Base-by-base conservation (phyloP, 495 filamentous ascomycete genomes). In the Astrocystis sublimbata region DNA sequence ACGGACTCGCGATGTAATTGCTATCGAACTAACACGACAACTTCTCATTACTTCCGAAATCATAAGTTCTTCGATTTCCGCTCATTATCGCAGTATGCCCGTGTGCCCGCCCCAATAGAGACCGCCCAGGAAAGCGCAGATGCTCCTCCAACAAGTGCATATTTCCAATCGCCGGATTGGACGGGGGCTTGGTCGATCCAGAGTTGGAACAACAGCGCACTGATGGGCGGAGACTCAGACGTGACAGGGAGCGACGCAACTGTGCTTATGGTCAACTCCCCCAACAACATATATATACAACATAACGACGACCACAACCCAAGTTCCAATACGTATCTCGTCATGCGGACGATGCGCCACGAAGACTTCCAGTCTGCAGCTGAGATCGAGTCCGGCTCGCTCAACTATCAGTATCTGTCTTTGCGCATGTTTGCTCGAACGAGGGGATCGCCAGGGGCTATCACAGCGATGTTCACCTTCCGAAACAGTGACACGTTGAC, bases 401-500 rank as follows among this genome's bases (percentile, higher is more conserved):
- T 70, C 8, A 80, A 81, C 38, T 84, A 85, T 69, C 79, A 81
- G 33, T 85, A 82, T 65, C 73, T 84, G 49, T 89, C 85, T 2
- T 70, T 89, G 6, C 86, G 89, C 13, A 82, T 92, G 65, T 76
- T 81, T 6, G 79, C 80, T 2, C 77, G 82, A n/a, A 82, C 82
- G 2, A 58, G 70, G 9, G 85, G 84, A 10, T 72, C 76, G 0
- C 68, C 73, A 0, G 86, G 88, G 28, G 88, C 86, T 36, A 83
- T 88, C 62, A 87, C 86, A 0, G 88, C 88, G 33, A 80, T 90
- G 60, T 91, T 92, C 73, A 90, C 89, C 19, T 88, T 87, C 64
- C 71, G 74, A 1, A 64, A 66, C 35, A 61, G 65, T 46, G 54
- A 65, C 30, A 51, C 72, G 23, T 77, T 83, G n/a, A 57, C 71